Base-by-base conservation (phyloP, 148 eudicot genomes). In the Vaccinium vitisidaea region DNA sequence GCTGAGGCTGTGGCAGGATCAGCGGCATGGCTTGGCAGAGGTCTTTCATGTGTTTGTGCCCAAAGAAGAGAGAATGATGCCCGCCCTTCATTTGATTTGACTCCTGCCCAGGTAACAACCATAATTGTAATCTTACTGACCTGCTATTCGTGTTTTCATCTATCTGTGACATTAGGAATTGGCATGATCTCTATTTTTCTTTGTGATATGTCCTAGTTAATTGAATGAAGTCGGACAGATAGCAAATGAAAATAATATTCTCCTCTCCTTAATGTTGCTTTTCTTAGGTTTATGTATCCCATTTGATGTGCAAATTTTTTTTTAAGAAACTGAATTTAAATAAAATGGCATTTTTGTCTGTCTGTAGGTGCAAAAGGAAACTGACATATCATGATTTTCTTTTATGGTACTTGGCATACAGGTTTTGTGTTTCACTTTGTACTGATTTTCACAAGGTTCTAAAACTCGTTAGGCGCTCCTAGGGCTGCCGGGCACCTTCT, bases 1-100 rank as follows among this genome's bases (percentile, higher is more conserved):
- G 98, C 92, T 87, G 99, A 97, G 90, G 99, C 92, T 84, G 98
- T 92, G 77, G 98, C 96, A 84, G 98, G 99, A 88, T 97, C 99
- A 81, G 94, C 99, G 70, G 99, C 99, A 84, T 97, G 99, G 99
- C 91, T 97, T 74, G 99, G 99, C 53, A 94, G 88, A 89, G 99
- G 99, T 71, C 94, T 97, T 83, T 95, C 99, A 39, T 97, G 99
- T 89, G 99, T 97, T 83, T 97, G 99, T 89, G 99, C 93, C 82
- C 99, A 97, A 84, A 88, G 98, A 88, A 91, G 94, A 87, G 99
- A 97, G 80, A 89, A 92, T 84, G 99, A 97, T 87, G 92, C 92
- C 87, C 96, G 98, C 63, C 94, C 92, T 27, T 97, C 99, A 55
- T 93, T 97, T 90, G 99, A 97, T 89, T 88, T 97, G 86, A 93